Percentiles rank a stretch among this genome's conserved stretches.
phyloP scores from a whole-genome alignment of 2,329 filamentous ascomycete species.

The Aspergillus terreus region DNA sequence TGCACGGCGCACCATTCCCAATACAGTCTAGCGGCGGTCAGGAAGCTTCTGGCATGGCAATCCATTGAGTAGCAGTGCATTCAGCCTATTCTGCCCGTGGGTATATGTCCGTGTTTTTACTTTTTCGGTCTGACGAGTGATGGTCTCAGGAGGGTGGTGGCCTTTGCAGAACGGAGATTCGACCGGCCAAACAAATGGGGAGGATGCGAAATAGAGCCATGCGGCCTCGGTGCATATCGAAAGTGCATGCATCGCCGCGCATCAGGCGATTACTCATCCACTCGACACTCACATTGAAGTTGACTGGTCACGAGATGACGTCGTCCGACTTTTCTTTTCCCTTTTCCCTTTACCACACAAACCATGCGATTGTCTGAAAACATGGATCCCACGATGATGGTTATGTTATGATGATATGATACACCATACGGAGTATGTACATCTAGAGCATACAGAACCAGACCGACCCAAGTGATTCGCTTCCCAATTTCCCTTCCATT shows the following conservation, averaged over 20 bases:
- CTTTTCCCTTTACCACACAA: too few species aligned
- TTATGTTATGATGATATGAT: too few species aligned
- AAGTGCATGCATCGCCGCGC: conserved; percentile 2
- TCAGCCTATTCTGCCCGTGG: conserved; percentile 7
- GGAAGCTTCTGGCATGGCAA: not conserved
- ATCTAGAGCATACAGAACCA: not conserved
- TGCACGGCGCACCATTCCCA: not conserved
- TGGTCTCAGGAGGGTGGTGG: not conserved
- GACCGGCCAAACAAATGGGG: not conserved
- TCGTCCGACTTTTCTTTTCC: too few species aligned
- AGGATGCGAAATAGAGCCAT: not conserved
- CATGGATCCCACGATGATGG: too few species aligned
- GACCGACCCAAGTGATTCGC: not conserved
- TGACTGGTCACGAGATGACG: too few species aligned
- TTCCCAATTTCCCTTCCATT: conserved; percentile 13
- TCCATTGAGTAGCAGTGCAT: not conserved
- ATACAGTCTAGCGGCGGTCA: not conserved
- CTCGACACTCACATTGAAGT: too few species aligned
- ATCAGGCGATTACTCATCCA: not conserved
- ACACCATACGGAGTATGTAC: too few species aligned
- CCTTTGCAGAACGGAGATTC: conserved; percentile 5
- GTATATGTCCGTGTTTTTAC: conserved; percentile 5
- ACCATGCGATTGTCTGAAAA: too few species aligned
- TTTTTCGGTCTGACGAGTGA: not conserved
- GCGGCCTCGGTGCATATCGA: conserved; percentile 2